These are phyloP conservation scores for Fusarium sp. DNA, from an alignment of 2,329 filamentous ascomycete species.

Conservation along the genomic window DNA sequence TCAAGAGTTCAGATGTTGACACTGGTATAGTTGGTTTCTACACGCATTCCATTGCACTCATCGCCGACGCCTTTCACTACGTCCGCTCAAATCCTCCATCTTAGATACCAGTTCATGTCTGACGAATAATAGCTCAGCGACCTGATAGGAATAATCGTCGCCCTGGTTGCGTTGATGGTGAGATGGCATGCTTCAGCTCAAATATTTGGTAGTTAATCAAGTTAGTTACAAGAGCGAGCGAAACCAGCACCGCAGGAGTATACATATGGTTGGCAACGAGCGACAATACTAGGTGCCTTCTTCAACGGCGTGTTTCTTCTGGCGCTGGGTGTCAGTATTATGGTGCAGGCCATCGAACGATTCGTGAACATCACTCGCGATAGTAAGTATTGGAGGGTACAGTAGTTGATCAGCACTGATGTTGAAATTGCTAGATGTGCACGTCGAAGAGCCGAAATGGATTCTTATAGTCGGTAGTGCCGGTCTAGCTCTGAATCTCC, in stretches of 20 bases:
- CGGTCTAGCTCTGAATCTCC: constrained; percentile 73
- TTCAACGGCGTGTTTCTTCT: constrained; percentile 83
- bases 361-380: constrained; percentile 67
- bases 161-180: constrained; percentile 72
- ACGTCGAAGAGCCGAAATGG: constrained; percentile 72
- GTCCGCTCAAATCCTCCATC: constrained; percentile 33
- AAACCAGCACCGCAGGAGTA: constrained; percentile 61
- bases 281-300: constrained; percentile 78
- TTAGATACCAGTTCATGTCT: neutral
- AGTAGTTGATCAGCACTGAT: constrained; percentile 9
- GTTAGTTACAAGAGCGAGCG: constrained; percentile 66
- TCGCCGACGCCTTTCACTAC: constrained; percentile 84
- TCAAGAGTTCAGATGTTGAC: neutral
- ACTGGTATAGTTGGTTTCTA: constrained; percentile 68
- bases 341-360: constrained; percentile 77
- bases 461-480: constrained; percentile 76
- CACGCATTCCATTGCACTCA: constrained; percentile 75
- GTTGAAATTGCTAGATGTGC: constrained; percentile 60
- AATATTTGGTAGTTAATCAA: neutral
- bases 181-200: constrained; percentile 29
- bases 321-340: constrained; percentile 77
- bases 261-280: constrained; percentile 81
- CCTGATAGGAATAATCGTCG: constrained; percentile 74
- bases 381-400: constrained; percentile 47
- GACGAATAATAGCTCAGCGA: constrained; percentile 69